phyloP scores from a whole-genome alignment of 177 flowering plant genomes.

The Vitis hybrid region DNA sequence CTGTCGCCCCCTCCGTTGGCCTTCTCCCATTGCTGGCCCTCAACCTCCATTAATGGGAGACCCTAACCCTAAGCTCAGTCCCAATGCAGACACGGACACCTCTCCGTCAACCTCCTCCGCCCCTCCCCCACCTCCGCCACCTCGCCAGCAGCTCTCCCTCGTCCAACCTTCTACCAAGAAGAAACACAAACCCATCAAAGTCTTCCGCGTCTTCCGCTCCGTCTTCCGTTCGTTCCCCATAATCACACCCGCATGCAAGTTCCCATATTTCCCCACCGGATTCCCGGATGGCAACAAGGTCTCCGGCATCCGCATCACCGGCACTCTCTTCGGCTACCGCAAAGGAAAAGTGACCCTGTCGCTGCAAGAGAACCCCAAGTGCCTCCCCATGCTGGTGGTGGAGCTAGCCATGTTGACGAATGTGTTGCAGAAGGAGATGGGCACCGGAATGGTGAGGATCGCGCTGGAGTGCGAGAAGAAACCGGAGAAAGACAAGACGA shows the following conservation, averaged over 20 bases:
- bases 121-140: slow-evolving; percentile 17
- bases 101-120: slow-evolving; percentile 11
- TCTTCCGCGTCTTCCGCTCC: slow-evolving; percentile 45
- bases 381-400: slow-evolving; percentile 55
- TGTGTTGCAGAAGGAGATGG: slow-evolving; percentile 65
- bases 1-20: slow-evolving; percentile 19
- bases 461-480: slow-evolving; percentile 79
- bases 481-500: slow-evolving; percentile 49
- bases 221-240: slow-evolving; percentile 64
- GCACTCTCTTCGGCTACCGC: slow-evolving; percentile 79
- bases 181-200: slow-evolving; percentile 23
- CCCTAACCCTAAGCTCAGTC: slow-evolving; percentile 3
- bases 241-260: slow-evolving; percentile 53
- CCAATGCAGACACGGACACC: slow-evolving; percentile 4
- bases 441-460: slow-evolving; percentile 69
- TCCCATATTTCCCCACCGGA: slow-evolving; percentile 40
- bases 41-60: slow-evolving; percentile 37
- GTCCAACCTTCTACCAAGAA: slow-evolving; percentile 37
- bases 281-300: slow-evolving; percentile 23
- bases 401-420: slow-evolving; percentile 71
- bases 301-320: slow-evolving; percentile 46
- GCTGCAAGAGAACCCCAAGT: slow-evolving; percentile 61
- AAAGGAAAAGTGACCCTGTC: slow-evolving; percentile 70
- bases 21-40: slow-evolving; percentile 23
- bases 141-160: slow-evolving; percentile 27